Base-by-base conservation (phyloP, 2,329 filamentous ascomycete genomes). In the Xylariomycetidae sp. region DNA sequence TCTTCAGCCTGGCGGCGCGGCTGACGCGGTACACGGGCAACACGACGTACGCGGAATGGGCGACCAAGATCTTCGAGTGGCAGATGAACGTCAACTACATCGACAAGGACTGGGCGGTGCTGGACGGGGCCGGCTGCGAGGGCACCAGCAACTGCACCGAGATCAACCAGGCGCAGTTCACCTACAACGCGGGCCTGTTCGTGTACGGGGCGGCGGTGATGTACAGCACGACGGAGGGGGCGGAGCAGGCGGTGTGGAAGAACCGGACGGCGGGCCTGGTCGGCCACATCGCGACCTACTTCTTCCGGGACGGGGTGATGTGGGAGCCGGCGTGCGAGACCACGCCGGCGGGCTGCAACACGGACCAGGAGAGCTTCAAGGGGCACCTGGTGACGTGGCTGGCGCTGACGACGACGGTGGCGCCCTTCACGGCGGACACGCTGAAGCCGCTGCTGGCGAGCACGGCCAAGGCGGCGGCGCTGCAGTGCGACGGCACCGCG, bases 11-110 rank as follows among this genome's bases (percentile, higher is more conserved):
- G 16, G 78, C 74, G 16, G 70, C 85, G 6, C 78, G 86, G n/a
- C 69, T 93, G 5, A 82, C 83, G 0, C 70, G 80, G 10, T 92
- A 85, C 61, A 93, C 87, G 0, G 75, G 77, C 29, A 92, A 93
- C 59, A 52, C 72, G 34, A 92, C 83, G 0, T 94, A 94, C 53
- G 68, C 74, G 8, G 72, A 85, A 10, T 88, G 82, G 83, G 86
- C 85, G 0, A 68, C 75, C 38, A 79, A 68, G 48, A 65, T 81
- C 9, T 95, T 79, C 54, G 69, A 79, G 30, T 86, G 82, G 82
- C 66, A 78, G 46, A 50, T 55, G 8, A 47, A 53, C 0, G 61
- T 72, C 8, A 69, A 72, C 0, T 65, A 86, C 34, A 79, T 85
- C 47, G 42, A 52, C 6, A 8, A 12, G 8, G 57, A 71, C 10